These are phyloP conservation scores for Diaporthe sp. DNA, from an alignment of 2,329 filamentous ascomycete genomes.

Conservation along the genomic window DNA sequence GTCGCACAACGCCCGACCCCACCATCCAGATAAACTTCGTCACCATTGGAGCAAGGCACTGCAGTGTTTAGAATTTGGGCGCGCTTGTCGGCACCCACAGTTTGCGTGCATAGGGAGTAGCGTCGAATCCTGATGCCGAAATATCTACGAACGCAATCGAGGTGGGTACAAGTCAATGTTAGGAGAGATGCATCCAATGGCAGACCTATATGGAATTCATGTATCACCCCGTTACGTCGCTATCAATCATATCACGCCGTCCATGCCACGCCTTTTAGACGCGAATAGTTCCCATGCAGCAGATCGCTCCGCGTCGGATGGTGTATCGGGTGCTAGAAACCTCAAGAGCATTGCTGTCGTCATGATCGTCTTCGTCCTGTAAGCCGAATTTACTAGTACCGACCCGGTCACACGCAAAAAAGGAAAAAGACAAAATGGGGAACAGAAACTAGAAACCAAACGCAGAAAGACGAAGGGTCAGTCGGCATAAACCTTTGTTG, in stretches of 20 bases:
- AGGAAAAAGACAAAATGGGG: slow-evolving; percentile 3
- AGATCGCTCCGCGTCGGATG: slow-evolving; percentile 32
- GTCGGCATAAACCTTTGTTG: background rate
- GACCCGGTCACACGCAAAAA: slow-evolving; percentile 26
- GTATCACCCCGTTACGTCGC: background rate
- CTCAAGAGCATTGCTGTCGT: slow-evolving; percentile 4
- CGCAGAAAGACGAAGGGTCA: background rate
- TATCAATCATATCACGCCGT: background rate
- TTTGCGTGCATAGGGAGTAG: background rate
- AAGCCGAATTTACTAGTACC: slow-evolving; percentile 14
- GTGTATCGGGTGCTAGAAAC: background rate
- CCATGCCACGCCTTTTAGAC: background rate
- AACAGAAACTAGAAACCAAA: background rate
- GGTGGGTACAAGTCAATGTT: background rate
- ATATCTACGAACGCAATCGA: background rate
- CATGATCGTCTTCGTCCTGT: slow-evolving; percentile 25
- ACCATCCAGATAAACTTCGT: background rate
- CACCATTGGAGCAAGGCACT: slow-evolving; percentile 1
- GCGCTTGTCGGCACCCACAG: slow-evolving; percentile 4
- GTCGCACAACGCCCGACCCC: background rate
- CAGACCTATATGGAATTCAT: background rate
- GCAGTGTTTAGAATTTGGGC: background rate
- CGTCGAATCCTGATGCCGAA: background rate
- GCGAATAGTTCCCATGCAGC: slow-evolving; percentile 11
- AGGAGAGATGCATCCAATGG: background rate